phyloP scores from a whole-genome alignment of 257 asterid species.

The Pogostemon cablin region DNA sequence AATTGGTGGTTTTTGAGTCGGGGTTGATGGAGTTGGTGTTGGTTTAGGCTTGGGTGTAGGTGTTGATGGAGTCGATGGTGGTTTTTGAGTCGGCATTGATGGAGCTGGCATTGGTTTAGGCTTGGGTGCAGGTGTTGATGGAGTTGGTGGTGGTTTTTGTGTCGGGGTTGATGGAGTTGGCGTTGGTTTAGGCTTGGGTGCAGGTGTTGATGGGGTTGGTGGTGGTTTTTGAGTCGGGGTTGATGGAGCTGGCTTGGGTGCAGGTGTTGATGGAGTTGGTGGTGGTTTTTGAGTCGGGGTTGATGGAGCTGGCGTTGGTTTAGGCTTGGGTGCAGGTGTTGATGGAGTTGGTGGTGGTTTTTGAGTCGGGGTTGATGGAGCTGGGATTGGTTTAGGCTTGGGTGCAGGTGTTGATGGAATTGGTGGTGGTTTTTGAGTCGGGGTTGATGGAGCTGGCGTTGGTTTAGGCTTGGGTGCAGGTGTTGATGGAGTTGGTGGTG shows the following conservation, averaged over 20 bases:
- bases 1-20: slow-evolving; percentile 8
- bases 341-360: background rate
- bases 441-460: background rate
- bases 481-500: background rate
- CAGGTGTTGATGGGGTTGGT: background rate
- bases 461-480: background rate
- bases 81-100: background rate
- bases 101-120: background rate
- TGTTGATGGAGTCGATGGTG: slow-evolving; percentile 9
- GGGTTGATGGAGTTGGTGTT: slow-evolving; percentile 1
- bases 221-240: background rate
- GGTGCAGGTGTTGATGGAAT: background rate
- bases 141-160: background rate
- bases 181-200: background rate
- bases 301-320: background rate
- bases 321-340: background rate
- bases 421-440: background rate
- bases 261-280: background rate
- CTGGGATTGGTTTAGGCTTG: background rate
- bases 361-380: background rate
- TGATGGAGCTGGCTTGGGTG: background rate
- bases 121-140: background rate
- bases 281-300: background rate
- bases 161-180: background rate
- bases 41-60: slow-evolving; percentile 16